Evolutionary conservation across 2,329 filamentous ascomycete genomes (phyloP), one percentile per base, ranked within the genome.

Genomic region (Penicillium sumatraense): DNA sequence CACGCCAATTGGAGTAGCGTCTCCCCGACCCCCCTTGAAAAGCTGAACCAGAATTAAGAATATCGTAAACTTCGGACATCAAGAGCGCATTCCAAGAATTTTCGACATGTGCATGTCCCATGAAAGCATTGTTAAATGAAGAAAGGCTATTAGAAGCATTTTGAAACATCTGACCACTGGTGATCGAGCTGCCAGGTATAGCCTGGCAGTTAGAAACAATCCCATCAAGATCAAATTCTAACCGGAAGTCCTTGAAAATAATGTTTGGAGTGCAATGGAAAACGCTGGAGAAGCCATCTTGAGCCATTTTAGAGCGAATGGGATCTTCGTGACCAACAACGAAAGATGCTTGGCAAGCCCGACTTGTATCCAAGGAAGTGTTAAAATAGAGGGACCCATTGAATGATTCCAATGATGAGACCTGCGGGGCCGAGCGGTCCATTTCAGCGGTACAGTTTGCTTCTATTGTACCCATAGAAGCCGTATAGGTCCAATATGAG

Each of bases 191-290:
- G 5, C 44, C 56, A 18, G 44, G 14, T 10, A 61, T 29, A 3
- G 57, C 27, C 16, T 44, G 10, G 13, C 48, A 51, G 29, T 44
- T n/a, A n/a, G 57, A 42, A 20, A 63, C 51, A 33, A 50, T 54
- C 24, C 61, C 57, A 5, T 51, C 47, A 1, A 52, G 44, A 20
- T 62, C 56, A 16, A 62, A 61, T 10, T 51, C 29, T 11, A 55
- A 18, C 3, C 54, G 29, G 26, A 59, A 62, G 26, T 60, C 56
- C 13, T 59, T 48, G 2, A 65, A 58, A 1, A 49, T 9, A 3
- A 62, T 16, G 9, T 49, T 35, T 1, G 61, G 57, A 18, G 51
- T 35, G 31, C 62, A 63, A 16, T 58, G 52, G 21, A 63, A 53
- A 1, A 49, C 57, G 1, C 21, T 58, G 4, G 52, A 23, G 20